Evolutionary conservation across 768 basidiomycete species (phyloP), one percentile per base, ranked within the genome.

Genomic region (Pleurotus djamor): DNA sequence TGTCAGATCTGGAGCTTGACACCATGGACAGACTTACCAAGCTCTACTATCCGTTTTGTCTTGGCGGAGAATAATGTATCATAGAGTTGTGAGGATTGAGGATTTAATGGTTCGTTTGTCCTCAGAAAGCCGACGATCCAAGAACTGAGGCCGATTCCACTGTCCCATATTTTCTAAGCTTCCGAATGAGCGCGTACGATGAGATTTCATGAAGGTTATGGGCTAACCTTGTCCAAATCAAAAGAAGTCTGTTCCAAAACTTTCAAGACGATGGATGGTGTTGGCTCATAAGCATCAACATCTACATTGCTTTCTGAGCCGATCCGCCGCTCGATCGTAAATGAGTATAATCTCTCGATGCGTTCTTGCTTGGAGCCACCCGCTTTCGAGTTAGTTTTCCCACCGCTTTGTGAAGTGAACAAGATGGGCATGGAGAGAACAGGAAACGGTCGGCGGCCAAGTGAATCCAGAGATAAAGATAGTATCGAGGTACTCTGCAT

Each of bases 161-260:
- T 95, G 69, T 96, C 94, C 95, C 95, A 97, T 57, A 96, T 83
- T 93, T 96, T 96, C 95, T 96, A 28, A 28, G 21, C 21, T 28
- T 28, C 21, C 21, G 21, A 3, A 28, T 28, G 21, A 28, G 21
- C 21, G 75, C 36, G 66, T 56, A 69, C 68, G 43, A 52, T 44
- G 64, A 69, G 73, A 62, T 66, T 71, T 57, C 64, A 62, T 63
- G 64, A 71, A 59, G 67, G 63, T 64, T 48, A 62, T 58, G 37
- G 55, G 58, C 79, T 68, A 62, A 92, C 95, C 85, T 97, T 96
- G 78, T 97, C 95, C 4, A 96, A 78, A 67, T 96, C 95, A 68
- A 93, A 96, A 2, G 91, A 91, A 0, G 91, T 94, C 66, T 92
- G 88, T 67, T 97, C 95, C 14, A 74, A 76, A 21, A 97, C 76